Conservation (phyloP, 225 moss, liverwort and hornwort species). For the Asterella californica region DNA sequence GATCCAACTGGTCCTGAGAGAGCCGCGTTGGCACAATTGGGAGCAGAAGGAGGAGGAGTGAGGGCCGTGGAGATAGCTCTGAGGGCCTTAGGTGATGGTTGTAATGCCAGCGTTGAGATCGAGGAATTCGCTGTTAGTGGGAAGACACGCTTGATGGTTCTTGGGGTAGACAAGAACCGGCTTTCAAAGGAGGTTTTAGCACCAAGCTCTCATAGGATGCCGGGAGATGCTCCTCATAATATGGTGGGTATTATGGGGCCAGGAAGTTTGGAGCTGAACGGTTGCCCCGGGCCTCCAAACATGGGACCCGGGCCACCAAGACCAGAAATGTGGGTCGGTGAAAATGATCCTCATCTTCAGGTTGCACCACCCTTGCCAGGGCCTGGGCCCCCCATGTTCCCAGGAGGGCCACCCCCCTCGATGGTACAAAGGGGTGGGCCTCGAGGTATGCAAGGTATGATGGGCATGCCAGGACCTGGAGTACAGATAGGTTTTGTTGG, state of each 20-base stretch:
- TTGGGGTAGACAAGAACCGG: constrained; percentile 74
- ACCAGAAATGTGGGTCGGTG: constrained; percentile 77
- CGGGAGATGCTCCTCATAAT: constrained; percentile 44
- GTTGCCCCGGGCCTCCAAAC: constrained; percentile 47
- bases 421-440: constrained; percentile 72
- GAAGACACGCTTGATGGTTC: constrained; percentile 68
- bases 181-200: constrained; percentile 69
- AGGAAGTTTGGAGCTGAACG: constrained; percentile 62
- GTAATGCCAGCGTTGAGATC: constrained; percentile 59
- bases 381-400: constrained; percentile 79
- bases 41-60: constrained; percentile 71
- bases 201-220: constrained; percentile 43
- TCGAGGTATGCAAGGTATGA: constrained; percentile 74
- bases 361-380: constrained; percentile 62
- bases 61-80: constrained; percentile 86
- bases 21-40: constrained; percentile 75
- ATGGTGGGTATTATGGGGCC: constrained; percentile 48
- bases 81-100: constrained; percentile 63
- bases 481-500: constrained; percentile 63
- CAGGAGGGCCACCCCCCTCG: constrained; percentile 66
- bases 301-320: constrained; percentile 54
- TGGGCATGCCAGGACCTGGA: constrained; percentile 84
- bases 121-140: constrained; percentile 88
- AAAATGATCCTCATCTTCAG: constrained; percentile 56
- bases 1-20: constrained; percentile 61